Conservation (phyloP, 208 protist species). For the Tetramitus jugosus region DNA sequence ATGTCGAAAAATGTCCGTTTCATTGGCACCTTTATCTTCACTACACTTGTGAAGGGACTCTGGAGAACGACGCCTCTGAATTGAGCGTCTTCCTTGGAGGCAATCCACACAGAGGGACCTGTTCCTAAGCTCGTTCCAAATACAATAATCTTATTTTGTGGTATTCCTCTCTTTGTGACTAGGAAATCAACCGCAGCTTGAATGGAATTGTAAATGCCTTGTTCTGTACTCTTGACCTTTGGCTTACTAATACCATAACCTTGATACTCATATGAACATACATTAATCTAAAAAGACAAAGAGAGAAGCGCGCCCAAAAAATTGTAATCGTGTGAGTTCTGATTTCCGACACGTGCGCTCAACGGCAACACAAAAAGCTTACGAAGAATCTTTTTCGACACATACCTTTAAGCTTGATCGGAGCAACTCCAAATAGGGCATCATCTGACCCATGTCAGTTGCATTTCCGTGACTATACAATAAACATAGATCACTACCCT, state of each 20-base stretch:
- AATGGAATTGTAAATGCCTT: background rate
- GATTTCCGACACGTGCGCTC: too few species aligned
- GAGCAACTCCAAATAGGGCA: conserved; percentile 3
- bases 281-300: background rate
- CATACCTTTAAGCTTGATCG: background rate
- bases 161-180: background rate
- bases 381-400: too few species aligned
- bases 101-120: background rate
- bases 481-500: background rate
- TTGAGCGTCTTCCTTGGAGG: background rate
- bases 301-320: too few species aligned
- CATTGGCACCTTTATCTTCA: background rate
- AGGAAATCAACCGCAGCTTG: conserved; percentile 14
- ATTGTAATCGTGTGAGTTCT: too few species aligned
- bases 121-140: conserved; percentile 5
- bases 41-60: conserved; percentile 16
- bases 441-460: conserved; percentile 16
- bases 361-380: too few species aligned
- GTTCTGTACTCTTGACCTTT: background rate
- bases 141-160: conserved; percentile 8
- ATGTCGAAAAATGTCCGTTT: conserved; percentile 38
- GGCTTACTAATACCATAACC: conserved; percentile 3
- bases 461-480: conserved; percentile 20
- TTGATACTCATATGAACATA: conserved; percentile 15
- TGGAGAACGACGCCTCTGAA: conserved; percentile 26